These are phyloP conservation scores for Ilex paraguariensis DNA, from an alignment of 305 asterid species.

Conservation along the genomic window DNA sequence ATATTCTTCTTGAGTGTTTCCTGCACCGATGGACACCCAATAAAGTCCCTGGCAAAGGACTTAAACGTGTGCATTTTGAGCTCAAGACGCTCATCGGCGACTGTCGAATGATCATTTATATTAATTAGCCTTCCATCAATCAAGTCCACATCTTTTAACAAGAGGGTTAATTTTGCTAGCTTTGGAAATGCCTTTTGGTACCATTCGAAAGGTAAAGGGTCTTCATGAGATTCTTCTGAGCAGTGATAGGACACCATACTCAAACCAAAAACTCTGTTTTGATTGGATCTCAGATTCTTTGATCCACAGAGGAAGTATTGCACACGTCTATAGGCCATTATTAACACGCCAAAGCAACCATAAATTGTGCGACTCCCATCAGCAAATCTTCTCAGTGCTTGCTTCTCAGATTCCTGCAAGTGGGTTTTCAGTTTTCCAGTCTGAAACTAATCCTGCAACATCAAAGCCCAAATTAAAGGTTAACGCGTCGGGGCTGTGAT, in stretches of 20 bases:
- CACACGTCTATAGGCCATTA: constrained; percentile 31
- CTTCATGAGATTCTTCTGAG: constrained; percentile 27
- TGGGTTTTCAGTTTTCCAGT: too few relatives aligned
- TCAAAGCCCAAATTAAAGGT: too few relatives aligned
- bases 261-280: constrained; percentile 12
- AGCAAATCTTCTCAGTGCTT: too few relatives aligned
- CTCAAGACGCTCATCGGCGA: constrained; percentile 49
- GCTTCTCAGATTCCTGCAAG: too few relatives aligned
- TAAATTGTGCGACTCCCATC: too few relatives aligned
- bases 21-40: constrained; percentile 56
- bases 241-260: constrained; percentile 24
- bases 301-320: constrained; percentile 24
- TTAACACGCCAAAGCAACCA: too few relatives aligned
- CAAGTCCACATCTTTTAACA: constrained; percentile 57
- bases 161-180: constrained; percentile 52
- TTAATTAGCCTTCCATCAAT: constrained; percentile 63
- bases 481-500: too few relatives aligned
- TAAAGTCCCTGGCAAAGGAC: constrained; percentile 47
- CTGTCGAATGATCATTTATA: constrained; percentile 39
- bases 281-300: constrained; percentile 11
- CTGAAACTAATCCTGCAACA: too few relatives aligned
- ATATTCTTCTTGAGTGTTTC: constrained; percentile 44
- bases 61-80: constrained; percentile 46
- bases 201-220: constrained; percentile 57
- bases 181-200: constrained; percentile 47